Percentiles rank a stretch among this genome's conserved stretches.
Conservation (phyloP, 176 grass and related monocot genomes). For the Guadua angustifolia region DNA sequence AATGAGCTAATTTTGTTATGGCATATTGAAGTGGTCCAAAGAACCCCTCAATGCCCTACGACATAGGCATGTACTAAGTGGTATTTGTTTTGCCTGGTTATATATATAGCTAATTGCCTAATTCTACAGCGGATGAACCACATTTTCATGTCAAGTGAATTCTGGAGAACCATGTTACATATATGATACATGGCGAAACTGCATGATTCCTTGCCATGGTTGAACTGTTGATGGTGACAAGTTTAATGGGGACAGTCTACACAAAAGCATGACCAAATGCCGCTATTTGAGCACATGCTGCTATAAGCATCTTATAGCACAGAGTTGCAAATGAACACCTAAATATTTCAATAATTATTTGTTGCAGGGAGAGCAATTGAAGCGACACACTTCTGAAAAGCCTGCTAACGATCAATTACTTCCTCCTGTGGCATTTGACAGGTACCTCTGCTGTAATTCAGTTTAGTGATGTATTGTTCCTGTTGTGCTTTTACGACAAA, state of each 20-base stretch:
- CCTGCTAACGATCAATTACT: slow-evolving; percentile 37
- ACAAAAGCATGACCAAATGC: not conserved
- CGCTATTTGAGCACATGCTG: not conserved
- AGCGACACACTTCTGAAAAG: slow-evolving; percentile 52
- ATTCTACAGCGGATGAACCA: not conserved
- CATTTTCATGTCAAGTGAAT: not conserved
- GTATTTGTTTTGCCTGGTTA: not conserved
- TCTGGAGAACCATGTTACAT: not conserved
- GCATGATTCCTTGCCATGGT: not conserved
- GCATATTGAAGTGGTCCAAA: not conserved
- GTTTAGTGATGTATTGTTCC: not conserved
- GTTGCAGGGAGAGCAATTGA: slow-evolving; percentile 82
- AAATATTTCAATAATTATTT: slow-evolving; percentile 10
- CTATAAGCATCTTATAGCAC: not conserved
- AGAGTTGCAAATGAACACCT: not conserved
- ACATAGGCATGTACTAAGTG: not conserved
- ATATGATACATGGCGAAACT: not conserved
- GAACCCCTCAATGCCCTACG: not conserved
- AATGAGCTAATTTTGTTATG: not conserved
- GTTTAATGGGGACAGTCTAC: not conserved
- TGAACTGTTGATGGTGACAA: not conserved
- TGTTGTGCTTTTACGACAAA: not conserved
- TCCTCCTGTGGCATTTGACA: slow-evolving; percentile 50
- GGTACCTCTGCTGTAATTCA: slow-evolving; percentile 39
- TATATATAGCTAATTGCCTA: not conserved